Evolutionary conservation across 2,329 filamentous ascomycete genomes (phyloP), one percentile per base, ranked within the genome.

Genomic region (Xylariaceae sp.): DNA sequence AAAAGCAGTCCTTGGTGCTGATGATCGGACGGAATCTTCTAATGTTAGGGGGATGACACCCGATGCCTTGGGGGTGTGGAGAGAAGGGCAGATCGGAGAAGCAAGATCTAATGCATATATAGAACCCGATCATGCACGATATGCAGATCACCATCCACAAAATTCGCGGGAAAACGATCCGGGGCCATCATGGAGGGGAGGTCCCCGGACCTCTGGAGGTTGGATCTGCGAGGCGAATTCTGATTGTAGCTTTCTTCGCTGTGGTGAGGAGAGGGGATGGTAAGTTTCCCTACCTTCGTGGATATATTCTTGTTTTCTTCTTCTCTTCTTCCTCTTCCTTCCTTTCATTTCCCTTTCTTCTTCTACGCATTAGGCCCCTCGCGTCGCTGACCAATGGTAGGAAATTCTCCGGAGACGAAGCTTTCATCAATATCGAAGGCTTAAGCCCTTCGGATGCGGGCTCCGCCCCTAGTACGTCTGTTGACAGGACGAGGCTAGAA

Each of bases 211-310:
- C 40, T 79, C 81, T 21, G 91, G 91, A 40, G 89, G 88, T 23
- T 99, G 93, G 93, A 81, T 85, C 41, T 93, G 91, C 69, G 82
- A 85, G 57, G 71, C 84, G 50, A 93, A 96, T 75, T 91, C 91
- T 16, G 91, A 96, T 71, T 96, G 92, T 68, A 87, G 83, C 57
- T 96, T 93, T 74, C 77, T 98, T 63, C 85, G 80, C 51, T 82
- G 83, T 52, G 93, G 93, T 7, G 88, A 89, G 66, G 93, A 98
- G 74, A 82, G 93, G 77, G 92, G 92, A 70, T 98, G 93, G 92
- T 95, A 68, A 72, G 82, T 79, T 26, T 53, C 32, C 42, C 19
- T n/a, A 3, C 54, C 50, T 21, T 40, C n/a, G 18, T 42, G n/a
- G 51, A 40, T 29, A 23, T 26, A 51, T 50, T 19, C 41, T 53